Base-by-base conservation (phyloP, 768 basidiomycete species). In the Xerocomellus intermedius region DNA sequence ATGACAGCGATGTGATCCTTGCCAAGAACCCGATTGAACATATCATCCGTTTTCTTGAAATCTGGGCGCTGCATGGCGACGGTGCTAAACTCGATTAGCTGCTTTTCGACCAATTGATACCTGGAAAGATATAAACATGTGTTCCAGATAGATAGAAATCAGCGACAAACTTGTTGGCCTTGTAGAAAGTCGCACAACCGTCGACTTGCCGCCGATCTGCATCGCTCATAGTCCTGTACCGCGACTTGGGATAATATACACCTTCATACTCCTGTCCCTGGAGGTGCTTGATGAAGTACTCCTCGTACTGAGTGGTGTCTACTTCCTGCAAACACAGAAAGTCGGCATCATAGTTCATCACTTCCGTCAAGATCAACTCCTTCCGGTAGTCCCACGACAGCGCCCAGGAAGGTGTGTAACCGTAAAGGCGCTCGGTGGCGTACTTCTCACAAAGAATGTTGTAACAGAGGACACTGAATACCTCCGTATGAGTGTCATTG, bases 1-100 rank as follows among this genome's bases (percentile, higher is more conserved):
- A 95, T 77, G 59, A 94, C 84, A 43, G 94, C 94, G 59, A 98
- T 91, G 66, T 98, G 85, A 72, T 98, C 96, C 69, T 93, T 91
- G 58, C 89, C 89, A 62, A 98, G 82, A 51, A 98, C 94, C 32
- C 97, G 93, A 68, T 98, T 98, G 82, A 98, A 98, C 94, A 98
- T 95, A 76, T 98, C 96, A 66, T 98, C 94, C 17, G 94, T 96
- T 75, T 94, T 94, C 79, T 94, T 93, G 76, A 94, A 93, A 69
- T 95, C 94, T 47, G 87, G 84, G 26, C 94, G 85, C 64, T 93
- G 90, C 83, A 98, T 89, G 19, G 95, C 96, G 58, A 94, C 81
- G 35, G 89, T 82, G 68, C 87, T 91, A 76, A 95, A 99, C 71
- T 98, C 97, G 67, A 98, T 81, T 38, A 94, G 83, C 50, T 94